A percentile compares a stretch with the other conserved stretches of the same genome.
Conservation (phyloP, 805 yeast species). For the Ogataea siamensis region DNA sequence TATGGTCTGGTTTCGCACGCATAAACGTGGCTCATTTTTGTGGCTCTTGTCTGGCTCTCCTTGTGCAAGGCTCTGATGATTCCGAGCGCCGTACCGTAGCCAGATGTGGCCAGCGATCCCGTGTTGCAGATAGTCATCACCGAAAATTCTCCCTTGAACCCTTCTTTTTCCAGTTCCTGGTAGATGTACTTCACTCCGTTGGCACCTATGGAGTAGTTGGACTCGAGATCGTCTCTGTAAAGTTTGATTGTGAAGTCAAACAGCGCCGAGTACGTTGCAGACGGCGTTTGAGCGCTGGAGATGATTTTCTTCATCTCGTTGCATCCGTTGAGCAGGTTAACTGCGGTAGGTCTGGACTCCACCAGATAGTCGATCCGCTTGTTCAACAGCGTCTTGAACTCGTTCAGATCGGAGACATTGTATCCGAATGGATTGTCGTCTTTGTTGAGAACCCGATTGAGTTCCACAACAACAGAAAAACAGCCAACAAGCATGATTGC, state of each 20-base stretch:
- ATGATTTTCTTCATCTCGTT: slow-evolving; percentile 41
- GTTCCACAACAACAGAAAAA: slow-evolving; percentile 76
- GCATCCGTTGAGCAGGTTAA: slow-evolving; percentile 79
- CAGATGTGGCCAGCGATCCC: slow-evolving; percentile 95
- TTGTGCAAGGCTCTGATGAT: slow-evolving; percentile 72
- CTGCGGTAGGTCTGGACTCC: slow-evolving; percentile 92
- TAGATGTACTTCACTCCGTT: slow-evolving; percentile 74
- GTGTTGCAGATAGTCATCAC: slow-evolving; percentile 94
- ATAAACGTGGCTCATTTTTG: slow-evolving; percentile 64
- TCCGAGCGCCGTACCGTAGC: slow-evolving; percentile 96
- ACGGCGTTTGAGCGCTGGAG: slow-evolving; percentile 16
- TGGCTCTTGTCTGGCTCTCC: slow-evolving; percentile 34
- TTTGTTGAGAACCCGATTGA: slow-evolving; percentile 34
- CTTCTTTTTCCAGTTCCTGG: slow-evolving; percentile 42
- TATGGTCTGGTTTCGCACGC: slow-evolving; percentile 96
- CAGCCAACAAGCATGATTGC: slow-evolving; percentile 96
- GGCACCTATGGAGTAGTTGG: slow-evolving; percentile 74
- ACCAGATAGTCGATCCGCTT: slow-evolving; percentile 62
- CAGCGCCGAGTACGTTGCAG: slow-evolving; percentile 33
- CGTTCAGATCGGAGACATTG: slow-evolving; percentile 17
- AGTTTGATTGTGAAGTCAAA: slow-evolving; percentile 49
- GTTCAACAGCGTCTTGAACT: slow-evolving; percentile 39
- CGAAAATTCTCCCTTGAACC: slow-evolving; percentile 64
- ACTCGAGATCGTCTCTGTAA: slow-evolving; percentile 73
- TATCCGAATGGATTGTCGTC: slow-evolving; percentile 31